These are phyloP conservation scores for Saxophila tyrrhenica DNA, from an alignment of 495 filamentous ascomycete species.

Conservation along the genomic window DNA sequence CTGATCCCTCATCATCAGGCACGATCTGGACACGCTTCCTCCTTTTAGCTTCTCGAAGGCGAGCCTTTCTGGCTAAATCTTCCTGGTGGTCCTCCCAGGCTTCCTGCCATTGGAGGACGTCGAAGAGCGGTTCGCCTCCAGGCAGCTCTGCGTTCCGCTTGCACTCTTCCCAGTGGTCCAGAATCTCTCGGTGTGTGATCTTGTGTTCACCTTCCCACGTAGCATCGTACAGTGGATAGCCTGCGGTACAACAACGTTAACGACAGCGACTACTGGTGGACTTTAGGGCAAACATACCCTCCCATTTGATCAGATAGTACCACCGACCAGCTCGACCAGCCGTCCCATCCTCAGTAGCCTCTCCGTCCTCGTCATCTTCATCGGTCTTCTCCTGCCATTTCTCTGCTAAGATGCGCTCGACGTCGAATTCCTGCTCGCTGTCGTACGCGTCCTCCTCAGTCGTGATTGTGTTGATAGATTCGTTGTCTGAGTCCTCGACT, in stretches of 20 bases:
- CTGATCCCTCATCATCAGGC: neutral
- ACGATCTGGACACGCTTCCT: slow-evolving; percentile 1
- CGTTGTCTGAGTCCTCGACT: slow-evolving; percentile 4
- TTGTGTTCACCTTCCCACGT: slow-evolving; percentile 14
- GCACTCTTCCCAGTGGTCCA: slow-evolving; percentile 11
- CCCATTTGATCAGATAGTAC: slow-evolving; percentile 15
- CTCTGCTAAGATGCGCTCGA: slow-evolving; percentile 18
- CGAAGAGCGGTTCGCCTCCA: slow-evolving; percentile 4
- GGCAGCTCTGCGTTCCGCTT: neutral
- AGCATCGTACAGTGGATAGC: slow-evolving; percentile 1
- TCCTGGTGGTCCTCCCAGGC: neutral
- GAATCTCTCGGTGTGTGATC: neutral
- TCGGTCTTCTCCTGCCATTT: too few relatives aligned
- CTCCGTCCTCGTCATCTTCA: too few relatives aligned
- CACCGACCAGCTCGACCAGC: neutral
- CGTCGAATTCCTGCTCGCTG: slow-evolving; percentile 1
- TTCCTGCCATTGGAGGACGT: slow-evolving; percentile 4
- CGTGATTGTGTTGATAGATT: slow-evolving; percentile 11
- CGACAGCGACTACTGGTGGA: too few relatives aligned
- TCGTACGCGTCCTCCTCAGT: slow-evolving; percentile 3
- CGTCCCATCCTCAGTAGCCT: too few relatives aligned
- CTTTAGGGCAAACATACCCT: too few relatives aligned
- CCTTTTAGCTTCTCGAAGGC: slow-evolving; percentile 6
- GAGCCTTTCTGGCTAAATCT: slow-evolving; percentile 2
- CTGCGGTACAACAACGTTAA: too few relatives aligned